A percentile compares a stretch with the other conserved stretches of the same genome.
Evolutionary conservation across 805 yeast species (phyloP).

Genomic region (Candida manassasensis): DNA sequence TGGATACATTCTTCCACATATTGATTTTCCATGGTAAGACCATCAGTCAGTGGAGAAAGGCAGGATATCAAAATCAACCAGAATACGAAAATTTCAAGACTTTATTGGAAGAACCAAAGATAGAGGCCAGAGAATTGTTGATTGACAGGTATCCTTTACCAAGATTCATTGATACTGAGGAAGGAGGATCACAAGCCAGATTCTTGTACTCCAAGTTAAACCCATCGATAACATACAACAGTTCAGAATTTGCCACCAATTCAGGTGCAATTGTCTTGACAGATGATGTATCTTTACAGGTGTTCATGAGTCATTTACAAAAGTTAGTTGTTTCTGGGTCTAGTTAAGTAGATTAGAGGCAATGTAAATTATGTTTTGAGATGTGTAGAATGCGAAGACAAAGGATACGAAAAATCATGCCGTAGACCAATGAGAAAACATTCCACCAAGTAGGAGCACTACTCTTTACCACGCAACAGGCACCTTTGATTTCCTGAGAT

Average conservation of each 20-base stretch:
- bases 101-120: slow-evolving; percentile 81
- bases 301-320: slow-evolving; percentile 91
- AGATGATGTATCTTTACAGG: slow-evolving; percentile 92
- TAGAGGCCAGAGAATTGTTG: slow-evolving; percentile 87
- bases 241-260: slow-evolving; percentile 43
- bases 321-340: slow-evolving; percentile 70
- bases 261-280: slow-evolving; percentile 81
- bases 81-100: slow-evolving; percentile 86
- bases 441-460: too few species aligned
- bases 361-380: too few species aligned
- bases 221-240: slow-evolving; percentile 82
- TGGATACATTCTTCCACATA: slow-evolving; percentile 96
- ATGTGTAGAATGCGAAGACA: too few species aligned
- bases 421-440: too few species aligned
- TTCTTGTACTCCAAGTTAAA: slow-evolving; percentile 91
- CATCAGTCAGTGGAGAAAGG: slow-evolving; percentile 93
- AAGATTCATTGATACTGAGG: slow-evolving; percentile 94
- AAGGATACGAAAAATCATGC: too few species aligned
- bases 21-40: slow-evolving; percentile 93
- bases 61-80: slow-evolving; percentile 87
- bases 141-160: slow-evolving; percentile 97
- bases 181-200: slow-evolving; percentile 98
- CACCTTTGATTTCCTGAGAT: too few species aligned
- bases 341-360: slow-evolving; percentile 19
- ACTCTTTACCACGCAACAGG: too few species aligned